Base-by-base conservation (phyloP, 495 filamentous ascomycete genomes). In the Penicillium robsamsonii region DNA sequence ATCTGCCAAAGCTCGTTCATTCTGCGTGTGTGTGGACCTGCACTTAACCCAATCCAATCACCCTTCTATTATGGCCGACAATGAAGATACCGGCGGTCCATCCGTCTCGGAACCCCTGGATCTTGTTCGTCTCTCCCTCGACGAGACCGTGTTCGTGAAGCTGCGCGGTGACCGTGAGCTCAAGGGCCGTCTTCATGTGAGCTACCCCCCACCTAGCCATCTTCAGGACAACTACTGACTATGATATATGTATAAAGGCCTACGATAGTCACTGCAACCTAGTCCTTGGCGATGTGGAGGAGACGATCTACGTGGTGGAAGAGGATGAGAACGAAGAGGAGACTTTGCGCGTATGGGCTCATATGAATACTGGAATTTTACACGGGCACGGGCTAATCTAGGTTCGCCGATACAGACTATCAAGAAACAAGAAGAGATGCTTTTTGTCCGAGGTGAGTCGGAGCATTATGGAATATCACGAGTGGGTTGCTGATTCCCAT, bases 261-360 rank as follows among this genome's bases (percentile, higher is more conserved):
- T 99, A 97, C 70, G 94, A 99, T 69, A 94, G 89, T 64, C 94
- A 99, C 70, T 97, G 94, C 83, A 99, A 99, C 67, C 75, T 97
- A n/a, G 90, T 99, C 5, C 80, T 99, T 3, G 94, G 95, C 5
- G 95, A 99, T 45, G 94, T 96, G 9, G 91, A 97, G 68, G 94
- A 99, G 78, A 97, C 92, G 7, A 88, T 99, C 53, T 99, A 97
- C 70, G 73, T 92, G 33, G 86, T 96, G 4, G 84, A 87, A 55
- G 85, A 86, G 33, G 86, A 89, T 46, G 94, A 97, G 18, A 91
- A 94, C 50, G 89, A 92, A 12, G 87, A 95, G 48, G 90, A 92
- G 65, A 78, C 69, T 22, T 70, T 84, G 44, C 81, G 78, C 68
- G 78, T 90, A 82, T 50, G 86, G 81, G 12, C 69, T 69, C 18